Evolutionary conservation across 1,139 yeast genomes (phyloP), one percentile per base, ranked within the genome.

Genomic region (Lodderomyces theae): DNA sequence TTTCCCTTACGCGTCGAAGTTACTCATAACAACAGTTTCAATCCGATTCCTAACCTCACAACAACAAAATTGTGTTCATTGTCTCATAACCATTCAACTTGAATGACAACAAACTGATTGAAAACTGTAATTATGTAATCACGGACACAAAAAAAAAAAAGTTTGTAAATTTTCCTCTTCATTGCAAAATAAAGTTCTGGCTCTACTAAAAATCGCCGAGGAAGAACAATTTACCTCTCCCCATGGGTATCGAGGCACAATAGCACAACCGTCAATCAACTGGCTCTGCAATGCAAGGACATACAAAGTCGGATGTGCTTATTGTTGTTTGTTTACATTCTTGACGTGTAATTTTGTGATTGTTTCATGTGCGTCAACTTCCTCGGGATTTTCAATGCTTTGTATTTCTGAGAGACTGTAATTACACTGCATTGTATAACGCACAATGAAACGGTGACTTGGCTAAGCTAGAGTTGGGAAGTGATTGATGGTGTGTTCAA

Each of bases 321-420:
- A n/a, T n/a, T n/a, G n/a, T n/a, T n/a, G n/a, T n/a, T n/a, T n/a
- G n/a, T n/a, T n/a, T n/a, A n/a, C n/a, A 28, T 15, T 28, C 10
- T 28, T 28, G 4, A 28, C 18, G 18, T 16, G 31, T 28, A 7
- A 15, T 28, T 28, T 28, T 28, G 31, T 28, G 31, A 15, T 15
- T 3, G 10, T 28, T 13, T 15, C 12, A 15, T 15, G n/a, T n/a
- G n/a, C 15, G 31, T 15, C 12, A 15, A 28, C 31, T 28, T 13
- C 31, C 31, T 28, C 31, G 31, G 31, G 31, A 28, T 28, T 28
- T 28, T n/a, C n/a, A n/a, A n/a, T n/a, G n/a, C n/a, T n/a, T n/a
- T n/a, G n/a, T n/a, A n/a, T n/a, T n/a, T n/a, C n/a, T 28, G 31
- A 7, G 5, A 12, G 5, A 12, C 11, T 25, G 16, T 25, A 28